phyloP scores from a whole-genome alignment of 2,329 filamentous ascomycete genomes.

The Lachnum nothofagi region DNA sequence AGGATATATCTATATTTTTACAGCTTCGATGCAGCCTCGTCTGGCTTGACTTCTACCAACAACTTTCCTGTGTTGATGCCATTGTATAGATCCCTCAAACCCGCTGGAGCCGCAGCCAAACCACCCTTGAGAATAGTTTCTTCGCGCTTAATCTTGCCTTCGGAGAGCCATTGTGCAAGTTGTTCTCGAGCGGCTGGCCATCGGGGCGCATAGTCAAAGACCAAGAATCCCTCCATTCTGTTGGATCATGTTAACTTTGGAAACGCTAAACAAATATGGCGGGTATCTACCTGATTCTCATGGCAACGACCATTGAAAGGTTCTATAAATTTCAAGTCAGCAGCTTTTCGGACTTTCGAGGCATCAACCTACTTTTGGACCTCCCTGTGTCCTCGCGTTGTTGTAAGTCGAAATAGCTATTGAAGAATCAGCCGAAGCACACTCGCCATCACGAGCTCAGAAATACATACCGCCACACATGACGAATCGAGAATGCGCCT shows the following conservation, averaged over 20 bases:
- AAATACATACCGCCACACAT: slow-evolving; percentile 55
- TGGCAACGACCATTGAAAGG: slow-evolving; percentile 47
- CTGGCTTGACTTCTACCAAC: neutral
- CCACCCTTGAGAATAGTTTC: slow-evolving; percentile 70
- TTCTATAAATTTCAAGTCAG: slow-evolving; percentile 35
- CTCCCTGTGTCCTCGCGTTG: slow-evolving; percentile 47
- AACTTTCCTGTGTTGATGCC: slow-evolving; percentile 62
- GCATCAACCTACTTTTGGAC: slow-evolving; percentile 40
- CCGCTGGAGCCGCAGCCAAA: slow-evolving; percentile 56
- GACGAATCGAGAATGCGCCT: slow-evolving; percentile 58
- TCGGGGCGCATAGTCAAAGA: slow-evolving; percentile 60
- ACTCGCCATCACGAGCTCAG: neutral
- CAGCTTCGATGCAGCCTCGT: neutral
- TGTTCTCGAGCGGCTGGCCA: slow-evolving; percentile 55
- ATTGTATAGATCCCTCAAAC: slow-evolving; percentile 58
- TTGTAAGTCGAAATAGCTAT: slow-evolving; percentile 64
- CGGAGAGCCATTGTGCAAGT: slow-evolving; percentile 60
- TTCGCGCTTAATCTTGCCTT: slow-evolving; percentile 67
- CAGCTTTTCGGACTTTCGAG: slow-evolving; percentile 7
- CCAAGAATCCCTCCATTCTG: slow-evolving; percentile 68
- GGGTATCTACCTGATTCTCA: slow-evolving; percentile 44
- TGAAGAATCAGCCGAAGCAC: neutral
- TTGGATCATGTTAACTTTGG: neutral
- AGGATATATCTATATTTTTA: too few relatives aligned
- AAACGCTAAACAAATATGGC: neutral